A percentile compares a stretch with the other conserved stretches of the same genome.
phyloP scores from a whole-genome alignment of 805 yeast species.

The Saccharomycopsis schoenii region DNA sequence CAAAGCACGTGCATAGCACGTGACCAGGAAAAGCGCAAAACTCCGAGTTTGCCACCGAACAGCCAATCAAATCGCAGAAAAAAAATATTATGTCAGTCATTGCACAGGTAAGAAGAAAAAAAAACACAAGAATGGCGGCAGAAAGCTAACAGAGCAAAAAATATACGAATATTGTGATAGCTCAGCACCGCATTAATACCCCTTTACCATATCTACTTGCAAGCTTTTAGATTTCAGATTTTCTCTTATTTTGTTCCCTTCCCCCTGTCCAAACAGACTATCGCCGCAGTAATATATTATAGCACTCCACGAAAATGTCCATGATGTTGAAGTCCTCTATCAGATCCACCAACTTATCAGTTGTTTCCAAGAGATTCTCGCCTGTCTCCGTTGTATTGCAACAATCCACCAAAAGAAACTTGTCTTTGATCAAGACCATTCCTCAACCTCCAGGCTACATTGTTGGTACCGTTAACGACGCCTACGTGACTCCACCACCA shows the following conservation, averaged over 20 bases:
- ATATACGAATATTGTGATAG: too few species aligned
- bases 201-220: too few species aligned
- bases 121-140: background rate
- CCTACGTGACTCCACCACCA: conserved; percentile 57
- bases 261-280: too few species aligned
- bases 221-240: too few species aligned
- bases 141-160: too few species aligned
- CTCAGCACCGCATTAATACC: too few species aligned
- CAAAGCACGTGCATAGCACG: background rate
- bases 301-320: background rate
- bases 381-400: conserved; percentile 5
- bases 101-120: background rate
- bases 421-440: conserved; percentile 45
- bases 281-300: too few species aligned
- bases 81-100: background rate
- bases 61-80: background rate
- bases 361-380: conserved; percentile 1
- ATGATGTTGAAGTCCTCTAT: background rate
- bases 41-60: conserved; percentile 1
- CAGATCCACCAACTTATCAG: background rate
- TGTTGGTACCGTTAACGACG: conserved; percentile 90
- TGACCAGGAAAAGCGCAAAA: background rate
- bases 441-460: conserved; percentile 87
- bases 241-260: background rate
- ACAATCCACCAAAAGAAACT: conserved; percentile 27